Percentiles rank a stretch among this genome's conserved stretches.
phyloP scores from a whole-genome alignment of 2,329 filamentous ascomycete genomes.

The Penicillium griseofulvum region DNA sequence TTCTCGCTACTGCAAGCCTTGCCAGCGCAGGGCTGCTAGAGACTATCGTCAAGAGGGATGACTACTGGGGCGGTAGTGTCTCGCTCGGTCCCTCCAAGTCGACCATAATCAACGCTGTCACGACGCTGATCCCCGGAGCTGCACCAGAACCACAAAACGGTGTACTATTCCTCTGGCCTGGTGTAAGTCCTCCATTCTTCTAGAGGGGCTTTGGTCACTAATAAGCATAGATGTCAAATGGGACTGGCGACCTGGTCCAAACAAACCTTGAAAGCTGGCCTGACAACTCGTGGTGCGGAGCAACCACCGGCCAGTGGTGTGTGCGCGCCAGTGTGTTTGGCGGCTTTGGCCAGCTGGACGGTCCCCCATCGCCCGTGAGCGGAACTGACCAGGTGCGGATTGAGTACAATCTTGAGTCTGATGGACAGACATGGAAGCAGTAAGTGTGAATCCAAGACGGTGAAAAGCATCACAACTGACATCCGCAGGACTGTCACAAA shows the following conservation, averaged over 20 bases:
- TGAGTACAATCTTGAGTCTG: conserved; percentile 25
- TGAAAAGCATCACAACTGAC: background rate
- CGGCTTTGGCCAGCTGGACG: conserved; percentile 43
- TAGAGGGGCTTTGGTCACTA: background rate
- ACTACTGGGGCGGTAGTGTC: conserved; percentile 40
- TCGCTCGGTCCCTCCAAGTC: conserved; percentile 41
- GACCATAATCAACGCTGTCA: conserved; percentile 41
- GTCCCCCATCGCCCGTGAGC: conserved; percentile 14
- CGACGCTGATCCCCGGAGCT: conserved; percentile 42
- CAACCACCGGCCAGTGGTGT: conserved; percentile 41
- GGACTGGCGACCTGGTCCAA: conserved; percentile 46
- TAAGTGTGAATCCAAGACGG: conserved; percentile 6
- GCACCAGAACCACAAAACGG: conserved; percentile 41
- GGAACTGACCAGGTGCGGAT: conserved; percentile 34
- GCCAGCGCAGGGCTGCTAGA: conserved; percentile 17
- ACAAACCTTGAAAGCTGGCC: conserved; percentile 45
- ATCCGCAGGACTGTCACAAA: conserved; percentile 34
- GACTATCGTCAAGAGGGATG: conserved; percentile 29
- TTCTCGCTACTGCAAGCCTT: conserved; percentile 8
- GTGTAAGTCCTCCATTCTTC: conserved; percentile 7
- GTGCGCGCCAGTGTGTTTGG: conserved; percentile 44
- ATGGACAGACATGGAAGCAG: conserved; percentile 33
- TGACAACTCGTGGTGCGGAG: conserved; percentile 45
- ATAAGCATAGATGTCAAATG: conserved; percentile 39
- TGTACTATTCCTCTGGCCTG: conserved; percentile 45